Evolutionary conservation across 2,329 filamentous ascomycete species (phyloP), one percentile per base, ranked within the genome.

Genomic region (Penicillium occitanis): DNA sequence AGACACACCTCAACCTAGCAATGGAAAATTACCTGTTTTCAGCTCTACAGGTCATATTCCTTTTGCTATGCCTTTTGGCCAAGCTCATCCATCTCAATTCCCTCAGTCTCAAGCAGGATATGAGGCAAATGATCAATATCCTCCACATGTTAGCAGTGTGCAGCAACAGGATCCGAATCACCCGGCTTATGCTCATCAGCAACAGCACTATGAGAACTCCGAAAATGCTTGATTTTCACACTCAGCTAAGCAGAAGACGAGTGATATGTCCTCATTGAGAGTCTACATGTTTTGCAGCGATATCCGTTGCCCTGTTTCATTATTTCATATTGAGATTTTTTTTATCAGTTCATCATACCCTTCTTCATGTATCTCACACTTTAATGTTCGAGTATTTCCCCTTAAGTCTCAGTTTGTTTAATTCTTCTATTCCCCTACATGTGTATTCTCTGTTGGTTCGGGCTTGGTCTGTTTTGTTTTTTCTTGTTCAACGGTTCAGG

Each of bases 1-100:
- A 25, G 46, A 4, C 22, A 14, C 46, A 2, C 22, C 22, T 30
- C 37, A 69, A 33, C 8, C 37, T 8, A 28, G 19, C 13, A 42
- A 42, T 72, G 62, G 51, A 80, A 76, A 80, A 25, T 73, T 86
- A 33, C 84, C 84, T 1, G 75, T 83, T 0, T 84, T 86, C 66
- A 82, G 80, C 19, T 77, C 84, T 0, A 80, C 71, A 48, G 77
- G 78, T 3, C 73, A 75, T 3, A 83, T 83, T 66, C 79, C 77
- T 5, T 83, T 83, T 72, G 76, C 76, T 5, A 19, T 57, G 28
- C 17, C 40, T 40, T 35, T 44, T 17, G 8, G 46, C 14, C 50
- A 22, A 17, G 19, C 6, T 11, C 14, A 35, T 58, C 40, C 51
- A 17, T 10, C 25, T 4, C 14, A 64, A 25, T 19, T 33, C 5